Conservation (phyloP, 768 basidiomycete species). For the Auriscalpium microsporum region DNA sequence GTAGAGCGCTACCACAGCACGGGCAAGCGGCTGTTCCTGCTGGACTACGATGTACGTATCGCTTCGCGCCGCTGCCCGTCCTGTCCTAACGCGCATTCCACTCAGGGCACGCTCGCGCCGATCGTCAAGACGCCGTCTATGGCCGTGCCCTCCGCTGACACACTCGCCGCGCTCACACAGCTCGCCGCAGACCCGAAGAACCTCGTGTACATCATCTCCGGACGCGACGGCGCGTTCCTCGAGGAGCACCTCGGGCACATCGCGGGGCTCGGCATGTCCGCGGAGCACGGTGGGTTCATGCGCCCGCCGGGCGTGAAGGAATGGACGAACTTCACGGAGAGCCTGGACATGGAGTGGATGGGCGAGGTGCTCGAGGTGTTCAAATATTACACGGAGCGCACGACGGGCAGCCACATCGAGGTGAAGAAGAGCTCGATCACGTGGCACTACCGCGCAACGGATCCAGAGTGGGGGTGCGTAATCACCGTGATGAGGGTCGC, state of each 20-base stretch:
- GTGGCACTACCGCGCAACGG: slow-evolving; percentile 91
- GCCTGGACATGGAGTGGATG: slow-evolving; percentile 97
- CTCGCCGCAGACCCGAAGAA: slow-evolving; percentile 80
- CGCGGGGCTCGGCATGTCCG: slow-evolving; percentile 76
- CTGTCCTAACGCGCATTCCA: neutral
- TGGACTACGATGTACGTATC: slow-evolving; percentile 85
- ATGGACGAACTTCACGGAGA: slow-evolving; percentile 89
- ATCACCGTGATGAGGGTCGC: neutral
- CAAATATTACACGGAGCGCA: slow-evolving; percentile 92
- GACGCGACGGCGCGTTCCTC: slow-evolving; percentile 88
- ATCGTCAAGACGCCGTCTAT: slow-evolving; percentile 92
- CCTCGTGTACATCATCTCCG: slow-evolving; percentile 94
- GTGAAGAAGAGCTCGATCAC: slow-evolving; percentile 96
- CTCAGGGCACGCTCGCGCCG: slow-evolving; percentile 87
- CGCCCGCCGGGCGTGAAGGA: slow-evolving; percentile 52
- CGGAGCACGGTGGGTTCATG: slow-evolving; percentile 94
- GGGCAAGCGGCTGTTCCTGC: slow-evolving; percentile 81
- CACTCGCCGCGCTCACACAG: slow-evolving; percentile 64
- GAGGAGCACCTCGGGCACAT: slow-evolving; percentile 88
- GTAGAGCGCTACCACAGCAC: slow-evolving; percentile 61
- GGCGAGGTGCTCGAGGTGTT: slow-evolving; percentile 92
- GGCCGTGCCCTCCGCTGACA: slow-evolving; percentile 69
- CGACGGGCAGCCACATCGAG: slow-evolving; percentile 94
- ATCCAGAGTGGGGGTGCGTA: slow-evolving; percentile 93
- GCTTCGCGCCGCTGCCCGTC: neutral